phyloP scores from a whole-genome alignment of 202 grass and related monocot genomes.

The Brachypodium distachyon region DNA sequence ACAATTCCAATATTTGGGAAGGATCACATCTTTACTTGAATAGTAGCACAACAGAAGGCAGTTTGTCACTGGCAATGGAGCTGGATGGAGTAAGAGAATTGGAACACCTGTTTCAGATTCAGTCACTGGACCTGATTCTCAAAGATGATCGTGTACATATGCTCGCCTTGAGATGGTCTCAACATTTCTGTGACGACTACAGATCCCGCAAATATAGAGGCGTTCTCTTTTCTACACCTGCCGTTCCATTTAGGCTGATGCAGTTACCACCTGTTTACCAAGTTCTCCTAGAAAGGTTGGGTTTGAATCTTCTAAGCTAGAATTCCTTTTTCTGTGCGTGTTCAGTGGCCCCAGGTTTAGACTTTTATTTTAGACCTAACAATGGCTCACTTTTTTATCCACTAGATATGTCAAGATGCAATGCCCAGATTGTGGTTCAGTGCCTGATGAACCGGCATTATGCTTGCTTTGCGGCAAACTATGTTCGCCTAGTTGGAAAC shows the following conservation, averaged over 20 bases:
- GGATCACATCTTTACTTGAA: conserved; percentile 55
- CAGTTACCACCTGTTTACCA: conserved; percentile 84
- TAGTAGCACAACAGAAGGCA: conserved; percentile 34
- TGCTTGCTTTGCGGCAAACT: conserved; percentile 90
- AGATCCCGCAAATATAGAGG: conserved; percentile 42
- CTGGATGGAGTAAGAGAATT: conserved; percentile 66
- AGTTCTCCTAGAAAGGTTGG: conserved; percentile 90
- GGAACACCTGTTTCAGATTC: conserved; percentile 76
- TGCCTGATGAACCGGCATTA: conserved; percentile 87
- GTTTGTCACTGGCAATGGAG: conserved; percentile 41
- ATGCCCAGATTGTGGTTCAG: conserved; percentile 62
- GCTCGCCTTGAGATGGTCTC: conserved; percentile 78
- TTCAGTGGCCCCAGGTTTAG: not conserved
- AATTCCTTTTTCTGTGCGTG: not conserved
- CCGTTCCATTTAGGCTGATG: conserved; percentile 87
- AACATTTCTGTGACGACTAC: conserved; percentile 83
- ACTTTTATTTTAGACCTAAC: not conserved
- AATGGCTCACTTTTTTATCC: not conserved
- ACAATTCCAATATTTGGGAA: conserved; percentile 70
- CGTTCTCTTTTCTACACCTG: conserved; percentile 55
- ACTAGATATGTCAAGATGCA: conserved; percentile 79
- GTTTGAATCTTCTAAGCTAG: conserved; percentile 20
- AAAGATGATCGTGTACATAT: conserved; percentile 61
- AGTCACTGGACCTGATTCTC: conserved; percentile 58
- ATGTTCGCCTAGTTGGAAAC: conserved; percentile 86